Evolutionary conservation across 2,329 filamentous ascomycete species (phyloP), one percentile per base, ranked within the genome.

Genomic region (Neofusicoccum ribis): DNA sequence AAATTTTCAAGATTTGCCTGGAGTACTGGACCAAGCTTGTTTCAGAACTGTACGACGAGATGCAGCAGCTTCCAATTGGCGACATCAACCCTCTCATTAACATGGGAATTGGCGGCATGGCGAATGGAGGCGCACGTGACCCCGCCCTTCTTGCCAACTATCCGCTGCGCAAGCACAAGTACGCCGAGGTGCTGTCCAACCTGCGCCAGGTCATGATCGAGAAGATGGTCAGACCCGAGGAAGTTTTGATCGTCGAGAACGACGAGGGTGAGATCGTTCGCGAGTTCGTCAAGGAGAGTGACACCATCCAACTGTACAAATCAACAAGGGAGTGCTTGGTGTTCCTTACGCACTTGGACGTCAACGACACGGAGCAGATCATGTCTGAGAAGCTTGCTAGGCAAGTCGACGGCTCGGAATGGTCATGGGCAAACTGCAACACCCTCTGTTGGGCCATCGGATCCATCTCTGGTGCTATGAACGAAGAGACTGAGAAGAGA

Each of bases 371-470:
- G 0, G 95, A 99, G 80, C 91, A 91, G 68, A 99, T 99, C 82
- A 99, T 99, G 96, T 97, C 95, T 4, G 96, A 99, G 76, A 99
- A 99, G 82, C 85, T 99, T 62, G 89, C 93, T 37, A 90, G 93
- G 70, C 95, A 99, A 79, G 95, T 99, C 12, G 95, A 99, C 76
- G 93, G 93, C 23, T 86, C 87, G 2, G 96, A 99, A 79, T 99
- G 95, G 95, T 99, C 96, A 6, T 99, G 95, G 95, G 92, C 93
- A 69, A 99, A 99, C 82, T 99, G 95, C 88, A 99, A 99, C 81
- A 97, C 96, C 5, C 88, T 99, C 56, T 99, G 95, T 84, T 99
- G 95, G 95, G 95, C 95, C 36, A 99, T 99, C 72, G 95, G 95
- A 46, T 99, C 95, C 11, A 99, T 99, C 71, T 99, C 96, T 1